Conservation (phyloP, 192 early-diverging fungal genomes). For the Pilobolus umbonatus region DNA sequence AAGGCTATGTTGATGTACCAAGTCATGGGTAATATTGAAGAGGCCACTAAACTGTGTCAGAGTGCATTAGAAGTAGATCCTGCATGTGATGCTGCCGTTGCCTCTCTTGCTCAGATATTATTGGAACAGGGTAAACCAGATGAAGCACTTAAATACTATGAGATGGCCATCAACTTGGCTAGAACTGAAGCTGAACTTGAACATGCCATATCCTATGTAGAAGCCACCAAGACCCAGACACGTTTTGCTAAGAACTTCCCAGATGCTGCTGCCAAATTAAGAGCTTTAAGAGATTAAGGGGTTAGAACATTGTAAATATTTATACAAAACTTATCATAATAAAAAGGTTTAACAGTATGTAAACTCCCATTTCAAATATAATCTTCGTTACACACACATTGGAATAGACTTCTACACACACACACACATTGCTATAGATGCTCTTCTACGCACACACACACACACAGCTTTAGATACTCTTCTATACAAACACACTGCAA, state of each 20-base stretch:
- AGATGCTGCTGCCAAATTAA: slow-evolving; percentile 22
- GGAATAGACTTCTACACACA: too few species aligned
- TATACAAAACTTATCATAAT: too few species aligned
- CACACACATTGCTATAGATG: too few species aligned
- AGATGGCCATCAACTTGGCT: slow-evolving; percentile 76
- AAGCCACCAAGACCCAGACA: slow-evolving; percentile 56
- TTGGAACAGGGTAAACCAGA: slow-evolving; percentile 82
- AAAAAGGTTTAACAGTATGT: background rate
- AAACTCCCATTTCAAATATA: too few species aligned
- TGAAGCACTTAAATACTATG: slow-evolving; percentile 79
- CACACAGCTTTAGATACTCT: too few species aligned
- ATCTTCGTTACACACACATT: too few species aligned
- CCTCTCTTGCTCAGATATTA: slow-evolving; percentile 73
- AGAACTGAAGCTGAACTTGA: slow-evolving; percentile 88
- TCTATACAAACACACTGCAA: too few species aligned
- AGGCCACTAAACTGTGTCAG: slow-evolving; percentile 71
- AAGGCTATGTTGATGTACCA: slow-evolving; percentile 84
- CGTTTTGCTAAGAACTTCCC: slow-evolving; percentile 14
- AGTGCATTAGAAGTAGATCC: slow-evolving; percentile 87
- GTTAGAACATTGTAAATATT: background rate
- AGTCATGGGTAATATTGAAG: slow-evolving; percentile 62
- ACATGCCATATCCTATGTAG: slow-evolving; percentile 70
- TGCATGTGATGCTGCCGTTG: slow-evolving; percentile 92
- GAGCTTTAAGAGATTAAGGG: slow-evolving; percentile 7
- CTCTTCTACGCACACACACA: too few species aligned